A percentile compares a stretch with the other conserved stretches of the same genome.
These are phyloP conservation scores for Ogataea hybrid DNA, from an alignment of 1,139 yeast genomes.

Conservation along the genomic window DNA sequence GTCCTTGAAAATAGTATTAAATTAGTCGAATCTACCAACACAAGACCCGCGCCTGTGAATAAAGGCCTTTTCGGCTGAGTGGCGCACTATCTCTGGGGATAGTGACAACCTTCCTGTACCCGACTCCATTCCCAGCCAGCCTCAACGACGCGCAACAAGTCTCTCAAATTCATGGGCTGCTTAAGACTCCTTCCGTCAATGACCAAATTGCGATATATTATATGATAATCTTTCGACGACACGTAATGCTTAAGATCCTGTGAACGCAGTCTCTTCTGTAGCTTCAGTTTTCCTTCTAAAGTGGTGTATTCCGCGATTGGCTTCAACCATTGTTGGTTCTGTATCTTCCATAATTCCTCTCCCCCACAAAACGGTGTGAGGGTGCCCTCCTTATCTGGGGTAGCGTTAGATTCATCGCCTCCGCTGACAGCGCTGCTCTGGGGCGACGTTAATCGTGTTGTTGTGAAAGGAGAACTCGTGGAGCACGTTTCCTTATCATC, in stretches of 20 bases:
- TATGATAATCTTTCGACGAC: constrained; percentile 49
- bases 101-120: constrained; percentile 55
- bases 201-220: constrained; percentile 56
- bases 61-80: constrained; percentile 19
- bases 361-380: constrained; percentile 36
- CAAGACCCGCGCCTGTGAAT: constrained; percentile 16
- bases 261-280: constrained; percentile 26
- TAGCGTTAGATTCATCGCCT: constrained; percentile 4
- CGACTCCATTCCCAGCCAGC: constrained; percentile 70
- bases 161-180: constrained; percentile 57
- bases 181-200: constrained; percentile 56
- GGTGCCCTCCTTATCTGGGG: constrained; percentile 4
- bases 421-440: constrained; percentile 4
- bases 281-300: constrained; percentile 25
- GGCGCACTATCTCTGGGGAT: constrained; percentile 33
- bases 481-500: constrained; percentile 15
- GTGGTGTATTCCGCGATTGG: constrained; percentile 30
- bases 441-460: constrained; percentile 9
- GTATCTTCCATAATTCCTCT: constrained; percentile 54
- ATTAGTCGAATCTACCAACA: constrained; percentile 21
- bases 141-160: constrained; percentile 57
- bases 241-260: constrained; percentile 39
- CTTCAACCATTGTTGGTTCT: constrained; percentile 58
- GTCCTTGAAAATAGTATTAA: constrained; percentile 38
- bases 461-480: constrained; percentile 8